Conservation (phyloP, 2,329 filamentous ascomycete genomes). For the Magnaporthiopsis rhizophila region DNA sequence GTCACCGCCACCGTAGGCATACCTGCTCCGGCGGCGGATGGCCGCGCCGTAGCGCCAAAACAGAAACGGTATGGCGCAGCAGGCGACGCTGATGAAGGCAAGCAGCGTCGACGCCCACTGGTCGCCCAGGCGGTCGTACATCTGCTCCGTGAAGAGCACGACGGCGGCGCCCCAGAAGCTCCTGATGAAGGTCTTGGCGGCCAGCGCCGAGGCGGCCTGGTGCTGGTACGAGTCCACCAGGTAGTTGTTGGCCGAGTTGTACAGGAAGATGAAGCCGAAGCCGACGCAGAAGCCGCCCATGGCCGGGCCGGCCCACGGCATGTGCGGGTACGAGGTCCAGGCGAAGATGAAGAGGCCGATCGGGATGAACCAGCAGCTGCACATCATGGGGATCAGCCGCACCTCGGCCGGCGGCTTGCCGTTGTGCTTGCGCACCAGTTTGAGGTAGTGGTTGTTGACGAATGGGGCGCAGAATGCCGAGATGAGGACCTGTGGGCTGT, state of each 20-base stretch:
- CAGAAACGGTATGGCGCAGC: slow-evolving; percentile 73
- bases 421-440: slow-evolving; percentile 50
- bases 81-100: slow-evolving; percentile 66
- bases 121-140: slow-evolving; percentile 65
- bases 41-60: slow-evolving; percentile 71
- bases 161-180: slow-evolving; percentile 72
- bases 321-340: slow-evolving; percentile 52
- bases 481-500: slow-evolving; percentile 33
- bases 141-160: slow-evolving; percentile 74
- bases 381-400: slow-evolving; percentile 77
- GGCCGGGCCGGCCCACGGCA: slow-evolving; percentile 65
- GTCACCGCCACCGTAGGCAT: slow-evolving; percentile 56
- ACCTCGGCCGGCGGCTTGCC: slow-evolving; percentile 70
- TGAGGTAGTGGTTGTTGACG: slow-evolving; percentile 77
- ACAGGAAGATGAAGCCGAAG: slow-evolving; percentile 77
- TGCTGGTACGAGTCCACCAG: slow-evolving; percentile 55
- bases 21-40: slow-evolving; percentile 63
- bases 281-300: slow-evolving; percentile 66
- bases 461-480: slow-evolving; percentile 61
- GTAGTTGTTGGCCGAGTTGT: slow-evolving; percentile 73
- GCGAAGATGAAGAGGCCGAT: slow-evolving; percentile 51
- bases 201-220: slow-evolving; percentile 72
- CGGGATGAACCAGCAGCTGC: slow-evolving; percentile 63
- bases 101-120: slow-evolving; percentile 70
- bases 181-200: slow-evolving; percentile 72